These are phyloP conservation scores for Senecio squalidus DNA, from an alignment of 140 eudicot genomes.

Conservation along the genomic window DNA sequence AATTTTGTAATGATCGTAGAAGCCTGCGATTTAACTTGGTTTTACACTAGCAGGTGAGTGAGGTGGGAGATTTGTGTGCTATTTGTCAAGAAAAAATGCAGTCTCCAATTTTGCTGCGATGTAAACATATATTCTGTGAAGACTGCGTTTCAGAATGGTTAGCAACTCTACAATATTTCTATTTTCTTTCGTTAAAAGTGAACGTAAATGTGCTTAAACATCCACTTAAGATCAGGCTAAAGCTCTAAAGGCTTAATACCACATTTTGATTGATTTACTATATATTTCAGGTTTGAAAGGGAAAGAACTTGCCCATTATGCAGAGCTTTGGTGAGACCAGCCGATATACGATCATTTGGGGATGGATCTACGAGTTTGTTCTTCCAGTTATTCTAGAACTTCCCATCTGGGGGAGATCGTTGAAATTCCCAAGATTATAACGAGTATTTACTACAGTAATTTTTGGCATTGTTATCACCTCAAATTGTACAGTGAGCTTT, in stretches of 20 bases:
- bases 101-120: slow-evolving; percentile 67
- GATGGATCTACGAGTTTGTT: slow-evolving; percentile 47
- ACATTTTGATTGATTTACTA: not conserved
- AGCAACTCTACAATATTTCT: slow-evolving; percentile 1
- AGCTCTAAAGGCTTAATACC: not conserved
- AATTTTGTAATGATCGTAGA: no score
- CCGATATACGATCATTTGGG: slow-evolving; percentile 44
- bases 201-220: not conserved
- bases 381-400: slow-evolving; percentile 36
- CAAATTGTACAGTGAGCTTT: slow-evolving; percentile 33
- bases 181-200: not conserved
- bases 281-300: slow-evolving; percentile 40
- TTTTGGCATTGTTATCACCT: slow-evolving; percentile 17
- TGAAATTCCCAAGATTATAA: slow-evolving; percentile 12
- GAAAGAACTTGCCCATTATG: slow-evolving; percentile 50
- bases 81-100: slow-evolving; percentile 96
- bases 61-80: slow-evolving; percentile 84
- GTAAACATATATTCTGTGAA: slow-evolving; percentile 89
- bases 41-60: slow-evolving; percentile 45
- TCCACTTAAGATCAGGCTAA: not conserved
- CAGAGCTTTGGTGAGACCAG: slow-evolving; percentile 48
- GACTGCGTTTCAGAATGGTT: slow-evolving; percentile 95
- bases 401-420: not conserved
- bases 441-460: slow-evolving; percentile 9
- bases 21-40: not conserved